A percentile compares a stretch with the other conserved stretches of the same genome.
Evolutionary conservation across 805 yeast species (phyloP).

Genomic region (Phaffomyces thermotolerans): DNA sequence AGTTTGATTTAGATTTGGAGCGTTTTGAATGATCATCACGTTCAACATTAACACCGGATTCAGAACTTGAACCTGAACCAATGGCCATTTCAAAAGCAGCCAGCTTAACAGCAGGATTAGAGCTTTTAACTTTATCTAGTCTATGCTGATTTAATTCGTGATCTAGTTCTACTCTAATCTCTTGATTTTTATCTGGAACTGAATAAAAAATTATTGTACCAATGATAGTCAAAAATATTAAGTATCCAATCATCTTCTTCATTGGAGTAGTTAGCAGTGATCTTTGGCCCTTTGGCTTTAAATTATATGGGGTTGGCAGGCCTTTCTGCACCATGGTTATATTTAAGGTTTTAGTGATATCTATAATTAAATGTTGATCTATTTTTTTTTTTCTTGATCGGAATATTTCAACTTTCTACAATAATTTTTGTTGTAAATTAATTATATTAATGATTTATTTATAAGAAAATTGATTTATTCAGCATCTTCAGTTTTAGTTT

Average conservation of each 20-base stretch:
- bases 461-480: constrained; percentile 12
- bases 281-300: constrained; percentile 23
- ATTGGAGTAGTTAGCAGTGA: constrained; percentile 36
- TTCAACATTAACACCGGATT: no score
- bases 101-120: no score
- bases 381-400: background rate
- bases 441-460: no score
- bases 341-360: background rate
- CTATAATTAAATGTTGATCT: background rate
- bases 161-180: constrained; percentile 22
- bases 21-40: no score
- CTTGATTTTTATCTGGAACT: constrained; percentile 20
- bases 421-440: background rate
- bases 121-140: background rate
- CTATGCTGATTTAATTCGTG: constrained; percentile 7
- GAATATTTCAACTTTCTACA: background rate
- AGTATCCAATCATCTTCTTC: constrained; percentile 37
- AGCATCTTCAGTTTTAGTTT: constrained; percentile 46
- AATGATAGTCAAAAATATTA: constrained; percentile 26
- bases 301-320: constrained; percentile 38
- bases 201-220: constrained; percentile 26
- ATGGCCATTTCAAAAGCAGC: no score
- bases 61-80: no score
- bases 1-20: no score
- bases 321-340: constrained; percentile 21